Base-by-base conservation (phyloP, 2,329 filamentous ascomycete species). In the Pseudogymnoascus sp. region DNA sequence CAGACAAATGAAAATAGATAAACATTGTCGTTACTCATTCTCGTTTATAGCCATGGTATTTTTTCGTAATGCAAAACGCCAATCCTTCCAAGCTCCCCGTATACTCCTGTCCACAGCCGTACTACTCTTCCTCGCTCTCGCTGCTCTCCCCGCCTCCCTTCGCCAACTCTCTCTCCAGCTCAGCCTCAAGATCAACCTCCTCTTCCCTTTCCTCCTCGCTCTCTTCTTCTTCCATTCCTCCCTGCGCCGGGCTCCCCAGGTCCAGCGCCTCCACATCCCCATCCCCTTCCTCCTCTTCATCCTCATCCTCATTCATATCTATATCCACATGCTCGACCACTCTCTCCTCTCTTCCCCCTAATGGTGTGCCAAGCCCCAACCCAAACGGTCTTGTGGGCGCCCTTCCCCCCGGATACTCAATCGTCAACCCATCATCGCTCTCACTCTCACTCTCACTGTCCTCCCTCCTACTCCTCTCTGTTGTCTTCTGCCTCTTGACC, bases 391-490 rank as follows among this genome's bases (percentile, higher is more conserved):
- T 61, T 39, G 45, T 60, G 55, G 74, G 71, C 2, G 74, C 73
- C 21, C 78, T 78, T 33, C 78, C 81, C 52, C 79, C 82, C 0
- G 84, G 84, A 66, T 84, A 85, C 71, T 87, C 85, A 62, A 87
- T 78, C 26, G 81, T 79, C 35, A 86, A 76, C 26, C 80, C 80
- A 55, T 81, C 80, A 60, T 84, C 83, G 23, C 82, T 83, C 45
- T 84, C 82, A 11, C 81, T 71, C 68, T 68, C 69, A 59, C 66
- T 73, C 69, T 1, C 68, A 71, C 3, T 60, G 16, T 19, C 19
- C 31, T 60, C 52, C 35, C 26, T 37, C 41, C 35, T 41, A 31
- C n/a, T 23, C 31, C 29, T 60, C 19, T 2, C 7, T 19, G 70
- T 69, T 7, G 61, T 62, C 35, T 69, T 69, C 66, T 78, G 69